These are phyloP conservation scores for Apostasia shenzhenica DNA, from an alignment of 106 monocot genomes.

Conservation along the genomic window DNA sequence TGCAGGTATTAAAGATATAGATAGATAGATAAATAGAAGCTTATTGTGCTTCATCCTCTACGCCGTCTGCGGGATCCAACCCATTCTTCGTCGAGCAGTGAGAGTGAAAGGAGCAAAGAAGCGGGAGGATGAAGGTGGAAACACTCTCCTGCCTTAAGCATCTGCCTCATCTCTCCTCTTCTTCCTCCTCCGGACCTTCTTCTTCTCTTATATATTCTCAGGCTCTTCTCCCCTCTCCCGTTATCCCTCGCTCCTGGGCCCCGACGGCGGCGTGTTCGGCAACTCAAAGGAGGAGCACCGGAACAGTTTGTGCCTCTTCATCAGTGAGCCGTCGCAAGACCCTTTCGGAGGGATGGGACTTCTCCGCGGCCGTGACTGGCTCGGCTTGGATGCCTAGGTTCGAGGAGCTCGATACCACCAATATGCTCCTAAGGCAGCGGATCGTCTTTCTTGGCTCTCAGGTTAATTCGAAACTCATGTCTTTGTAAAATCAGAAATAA, in stretches of 20 bases:
- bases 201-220: not conserved
- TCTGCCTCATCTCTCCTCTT: not conserved
- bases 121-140: not conserved
- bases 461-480: conserved; percentile 22
- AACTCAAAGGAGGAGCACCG: not conserved
- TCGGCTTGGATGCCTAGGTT: conserved; percentile 58
- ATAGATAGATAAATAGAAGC: no score
- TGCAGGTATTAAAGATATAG: no score
- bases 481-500: no score
- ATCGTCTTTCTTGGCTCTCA: conserved; percentile 92
- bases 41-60: no score
- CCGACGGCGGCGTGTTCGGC: not conserved
- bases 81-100: no score
- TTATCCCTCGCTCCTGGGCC: not conserved
- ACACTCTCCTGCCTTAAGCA: not conserved
- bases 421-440: conserved; percentile 93
- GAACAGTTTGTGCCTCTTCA: not conserved
- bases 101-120: no score
- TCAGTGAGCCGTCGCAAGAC: conserved; percentile 15
- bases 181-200: not conserved
- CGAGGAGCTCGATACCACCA: conserved; percentile 79
- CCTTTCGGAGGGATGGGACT: conserved; percentile 60
- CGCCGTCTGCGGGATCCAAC: no score
- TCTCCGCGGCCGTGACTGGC: conserved; percentile 16
- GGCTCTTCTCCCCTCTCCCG: not conserved